Percentiles rank a stretch among this genome's conserved stretches.
These are phyloP conservation scores for Talaromyces atroroseus DNA, from an alignment of 2,329 filamentous ascomycete genomes.

Conservation along the genomic window DNA sequence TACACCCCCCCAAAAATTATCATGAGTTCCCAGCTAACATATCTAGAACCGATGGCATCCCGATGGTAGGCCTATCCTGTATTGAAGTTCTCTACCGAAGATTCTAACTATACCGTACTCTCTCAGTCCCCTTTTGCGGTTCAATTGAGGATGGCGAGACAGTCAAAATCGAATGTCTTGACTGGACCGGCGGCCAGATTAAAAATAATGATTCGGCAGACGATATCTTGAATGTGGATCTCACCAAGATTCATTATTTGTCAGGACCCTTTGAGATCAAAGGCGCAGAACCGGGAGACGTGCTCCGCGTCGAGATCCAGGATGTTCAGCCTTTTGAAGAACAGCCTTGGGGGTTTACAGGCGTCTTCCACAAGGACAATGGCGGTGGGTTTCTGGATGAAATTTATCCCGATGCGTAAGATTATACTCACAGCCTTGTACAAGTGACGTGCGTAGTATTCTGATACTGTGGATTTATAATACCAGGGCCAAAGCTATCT, in stretches of 20 bases:
- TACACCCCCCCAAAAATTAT: not conserved
- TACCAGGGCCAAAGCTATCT: slow-evolving; percentile 62
- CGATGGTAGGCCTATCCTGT: slow-evolving; percentile 56
- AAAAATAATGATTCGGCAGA: slow-evolving; percentile 85
- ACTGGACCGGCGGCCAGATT: slow-evolving; percentile 77
- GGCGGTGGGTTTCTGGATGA: slow-evolving; percentile 87
- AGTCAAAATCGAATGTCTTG: slow-evolving; percentile 88
- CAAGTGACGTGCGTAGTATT: not conserved
- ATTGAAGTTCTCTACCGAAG: not conserved
- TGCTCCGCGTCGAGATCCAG: slow-evolving; percentile 83
- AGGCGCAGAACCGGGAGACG: slow-evolving; percentile 75
- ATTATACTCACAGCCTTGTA: not conserved
- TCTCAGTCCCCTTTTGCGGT: slow-evolving; percentile 65
- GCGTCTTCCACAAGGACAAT: slow-evolving; percentile 72
- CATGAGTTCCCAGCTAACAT: slow-evolving; percentile 11
- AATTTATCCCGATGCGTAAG: slow-evolving; percentile 72
- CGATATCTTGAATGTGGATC: slow-evolving; percentile 76
- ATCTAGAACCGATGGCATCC: slow-evolving; percentile 85
- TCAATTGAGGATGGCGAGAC: slow-evolving; percentile 77
- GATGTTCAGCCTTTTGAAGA: slow-evolving; percentile 86
- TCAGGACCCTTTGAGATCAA: slow-evolving; percentile 86
- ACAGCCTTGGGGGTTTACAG: slow-evolving; percentile 85
- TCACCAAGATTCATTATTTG: slow-evolving; percentile 81
- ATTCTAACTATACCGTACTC: not conserved
- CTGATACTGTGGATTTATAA: not conserved